Evolutionary conservation across 371 early-diverging fungal species (phyloP).

Genomic region (Thermomucor indicae-seudaticae): DNA sequence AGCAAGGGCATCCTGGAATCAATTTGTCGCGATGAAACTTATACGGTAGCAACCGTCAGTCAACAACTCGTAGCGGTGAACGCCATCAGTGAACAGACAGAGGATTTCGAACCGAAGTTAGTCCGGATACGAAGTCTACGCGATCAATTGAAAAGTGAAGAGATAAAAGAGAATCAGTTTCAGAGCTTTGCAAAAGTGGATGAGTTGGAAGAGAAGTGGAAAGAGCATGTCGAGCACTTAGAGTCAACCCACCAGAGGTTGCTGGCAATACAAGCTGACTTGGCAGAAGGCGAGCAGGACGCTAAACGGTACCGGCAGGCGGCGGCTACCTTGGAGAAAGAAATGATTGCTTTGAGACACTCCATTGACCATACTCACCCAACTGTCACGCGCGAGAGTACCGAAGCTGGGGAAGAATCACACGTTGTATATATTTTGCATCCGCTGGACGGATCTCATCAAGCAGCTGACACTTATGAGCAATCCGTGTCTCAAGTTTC

Average conservation of each 20-base stretch:
- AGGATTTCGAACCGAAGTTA: too few species aligned
- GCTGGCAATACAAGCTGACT: neutral
- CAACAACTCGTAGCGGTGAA: too few species aligned
- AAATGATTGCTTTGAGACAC: neutral
- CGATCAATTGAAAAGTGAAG: neutral
- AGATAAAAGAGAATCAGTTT: neutral
- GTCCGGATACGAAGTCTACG: too few species aligned
- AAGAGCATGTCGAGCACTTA: neutral
- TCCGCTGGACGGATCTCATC: conserved; percentile 34
- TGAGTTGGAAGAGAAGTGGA: neutral
- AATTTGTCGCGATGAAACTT: too few species aligned
- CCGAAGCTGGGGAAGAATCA: neutral
- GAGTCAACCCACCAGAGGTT: neutral
- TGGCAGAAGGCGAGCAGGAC: conserved; percentile 1
- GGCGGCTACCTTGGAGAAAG: neutral
- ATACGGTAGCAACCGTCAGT: too few species aligned
- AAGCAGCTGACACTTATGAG: conserved; percentile 16
- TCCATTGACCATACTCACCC: conserved; percentile 5
- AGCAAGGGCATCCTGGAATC: too few species aligned
- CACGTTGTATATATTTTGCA: conserved; percentile 12
- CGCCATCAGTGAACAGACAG: too few species aligned
- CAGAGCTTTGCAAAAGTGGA: too few species aligned
- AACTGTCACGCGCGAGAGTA: conserved; percentile 5
- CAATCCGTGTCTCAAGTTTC: conserved; percentile 3
- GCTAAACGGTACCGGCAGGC: conserved; percentile 1